A percentile compares a stretch with the other conserved stretches of the same genome.
Conservation (phyloP, 306 rosid species). For the Prunus dulcis region DNA sequence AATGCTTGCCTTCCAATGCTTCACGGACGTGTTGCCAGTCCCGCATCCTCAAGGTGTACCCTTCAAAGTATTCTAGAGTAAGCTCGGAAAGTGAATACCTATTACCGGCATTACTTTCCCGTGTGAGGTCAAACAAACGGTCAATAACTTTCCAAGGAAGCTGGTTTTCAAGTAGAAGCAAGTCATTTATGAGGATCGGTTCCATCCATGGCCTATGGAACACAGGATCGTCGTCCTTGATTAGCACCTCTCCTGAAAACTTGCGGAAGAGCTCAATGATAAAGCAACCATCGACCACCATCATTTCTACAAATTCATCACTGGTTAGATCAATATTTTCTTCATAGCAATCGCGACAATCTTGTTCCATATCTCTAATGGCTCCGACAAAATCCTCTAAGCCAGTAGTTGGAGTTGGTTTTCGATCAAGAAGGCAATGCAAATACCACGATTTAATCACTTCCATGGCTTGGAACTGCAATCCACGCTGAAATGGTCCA, state of each 20-base stretch:
- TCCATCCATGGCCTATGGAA: neutral
- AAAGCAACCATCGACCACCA: too few species aligned
- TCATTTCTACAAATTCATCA: too few species aligned
- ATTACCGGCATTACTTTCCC: neutral
- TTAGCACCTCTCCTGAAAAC: too few species aligned
- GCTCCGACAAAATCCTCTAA: neutral
- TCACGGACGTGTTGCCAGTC: neutral
- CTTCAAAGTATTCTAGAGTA: neutral
- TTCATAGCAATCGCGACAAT: neutral
- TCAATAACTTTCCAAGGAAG: neutral
- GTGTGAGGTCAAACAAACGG: neutral
- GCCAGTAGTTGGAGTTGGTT: neutral
- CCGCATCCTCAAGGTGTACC: neutral
- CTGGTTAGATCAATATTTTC: neutral
- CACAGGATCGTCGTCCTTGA: neutral
- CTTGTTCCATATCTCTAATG: neutral
- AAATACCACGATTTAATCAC: neutral
- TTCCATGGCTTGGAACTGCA: neutral
- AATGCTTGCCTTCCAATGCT: neutral
- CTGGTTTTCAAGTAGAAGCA: constrained; percentile 12
- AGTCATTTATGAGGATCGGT: neutral
- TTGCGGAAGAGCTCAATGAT: too few species aligned
- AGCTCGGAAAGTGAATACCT: neutral
- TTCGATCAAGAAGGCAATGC: neutral
- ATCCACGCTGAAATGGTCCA: neutral